A percentile compares a stretch with the other conserved stretches of the same genome.
These are phyloP conservation scores for Lizanozyma gosingica DNA, from an alignment of 1,139 yeast species.

Conservation along the genomic window DNA sequence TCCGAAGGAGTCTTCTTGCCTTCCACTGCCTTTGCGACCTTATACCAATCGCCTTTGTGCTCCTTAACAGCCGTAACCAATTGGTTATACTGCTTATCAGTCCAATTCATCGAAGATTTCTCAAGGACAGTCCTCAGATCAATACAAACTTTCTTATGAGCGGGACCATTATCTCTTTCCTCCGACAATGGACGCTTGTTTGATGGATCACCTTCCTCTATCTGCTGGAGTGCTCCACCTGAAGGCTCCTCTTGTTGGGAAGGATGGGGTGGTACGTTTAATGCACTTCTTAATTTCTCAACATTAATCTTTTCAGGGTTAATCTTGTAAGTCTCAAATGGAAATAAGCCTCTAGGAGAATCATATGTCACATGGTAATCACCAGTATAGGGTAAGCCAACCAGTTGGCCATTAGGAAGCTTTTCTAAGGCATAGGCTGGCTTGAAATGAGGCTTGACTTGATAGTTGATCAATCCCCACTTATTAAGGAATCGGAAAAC, in stretches of 20 bases:
- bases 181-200: slow-evolving; percentile 6
- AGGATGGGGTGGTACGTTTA: slow-evolving; percentile 11
- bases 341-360: slow-evolving; percentile 91
- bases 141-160: background rate
- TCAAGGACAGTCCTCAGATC: background rate
- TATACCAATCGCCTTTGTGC: slow-evolving; percentile 64
- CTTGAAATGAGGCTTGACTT: slow-evolving; percentile 62
- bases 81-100: slow-evolving; percentile 46
- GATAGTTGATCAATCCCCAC: slow-evolving; percentile 97
- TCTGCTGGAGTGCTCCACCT: slow-evolving; percentile 1
- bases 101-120: slow-evolving; percentile 34
- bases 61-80: slow-evolving; percentile 57
- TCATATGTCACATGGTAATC: slow-evolving; percentile 67
- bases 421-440: slow-evolving; percentile 62
- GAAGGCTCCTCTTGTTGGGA: slow-evolving; percentile 1
- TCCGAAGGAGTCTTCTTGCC: slow-evolving; percentile 69
- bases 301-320: slow-evolving; percentile 49
- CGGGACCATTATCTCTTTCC: background rate
- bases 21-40: slow-evolving; percentile 52
- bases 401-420: slow-evolving; percentile 34
- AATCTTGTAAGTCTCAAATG: slow-evolving; percentile 72
- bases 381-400: slow-evolving; percentile 55
- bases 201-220: background rate
- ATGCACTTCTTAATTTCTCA: slow-evolving; percentile 44
- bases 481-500: slow-evolving; percentile 82